A percentile compares a stretch with the other conserved stretches of the same genome.
Evolutionary conservation across 805 yeast species (phyloP).

Genomic region (Clavispora fructus): DNA sequence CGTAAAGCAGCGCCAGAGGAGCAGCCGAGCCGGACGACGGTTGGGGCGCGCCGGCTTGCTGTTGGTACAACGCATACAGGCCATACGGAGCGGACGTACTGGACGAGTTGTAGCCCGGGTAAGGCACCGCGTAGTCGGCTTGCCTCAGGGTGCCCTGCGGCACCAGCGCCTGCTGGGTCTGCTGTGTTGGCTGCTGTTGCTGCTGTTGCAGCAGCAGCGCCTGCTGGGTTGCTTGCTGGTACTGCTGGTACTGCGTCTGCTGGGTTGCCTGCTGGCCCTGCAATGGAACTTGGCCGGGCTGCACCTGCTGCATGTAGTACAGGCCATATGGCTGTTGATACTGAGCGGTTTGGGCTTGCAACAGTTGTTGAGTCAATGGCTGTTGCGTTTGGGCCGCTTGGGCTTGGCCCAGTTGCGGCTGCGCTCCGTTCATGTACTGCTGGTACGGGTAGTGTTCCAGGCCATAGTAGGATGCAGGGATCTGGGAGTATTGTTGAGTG

Average conservation of each 20-base stretch:
- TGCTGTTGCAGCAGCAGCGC: conserved; percentile 2
- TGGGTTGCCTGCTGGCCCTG: conserved; percentile 4
- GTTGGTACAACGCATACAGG: conserved; percentile 15
- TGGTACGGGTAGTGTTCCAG: conserved; percentile 19
- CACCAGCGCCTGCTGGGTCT: conserved; percentile 1
- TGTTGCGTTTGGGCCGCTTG: conserved; percentile 8
- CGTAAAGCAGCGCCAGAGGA: conserved; percentile 13
- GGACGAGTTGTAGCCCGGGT: conserved; percentile 11
- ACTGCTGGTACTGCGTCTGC: conserved; percentile 3
- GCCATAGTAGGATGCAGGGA: conserved; percentile 16
- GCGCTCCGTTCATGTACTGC: conserved; percentile 15
- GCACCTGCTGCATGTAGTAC: conserved; percentile 17
- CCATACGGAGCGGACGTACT: conserved; percentile 11
- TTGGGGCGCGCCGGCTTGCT: conserved; percentile 9
- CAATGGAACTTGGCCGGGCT: conserved; percentile 4
- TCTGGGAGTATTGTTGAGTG: conserved; percentile 17
- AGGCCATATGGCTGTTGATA: conserved; percentile 16
- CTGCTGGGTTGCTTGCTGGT: conserved; percentile 7
- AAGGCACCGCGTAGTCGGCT: conserved; percentile 12
- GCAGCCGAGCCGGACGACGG: conserved; percentile 7
- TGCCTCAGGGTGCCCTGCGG: conserved; percentile 7
- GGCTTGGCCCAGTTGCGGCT: conserved; percentile 10
- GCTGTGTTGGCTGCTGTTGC: conserved; percentile 3
- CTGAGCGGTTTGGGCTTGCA: conserved; percentile 8
- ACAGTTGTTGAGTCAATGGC: conserved; percentile 2